Conservation (phyloP, 768 basidiomycete genomes). For the Heimioporus sp. region DNA sequence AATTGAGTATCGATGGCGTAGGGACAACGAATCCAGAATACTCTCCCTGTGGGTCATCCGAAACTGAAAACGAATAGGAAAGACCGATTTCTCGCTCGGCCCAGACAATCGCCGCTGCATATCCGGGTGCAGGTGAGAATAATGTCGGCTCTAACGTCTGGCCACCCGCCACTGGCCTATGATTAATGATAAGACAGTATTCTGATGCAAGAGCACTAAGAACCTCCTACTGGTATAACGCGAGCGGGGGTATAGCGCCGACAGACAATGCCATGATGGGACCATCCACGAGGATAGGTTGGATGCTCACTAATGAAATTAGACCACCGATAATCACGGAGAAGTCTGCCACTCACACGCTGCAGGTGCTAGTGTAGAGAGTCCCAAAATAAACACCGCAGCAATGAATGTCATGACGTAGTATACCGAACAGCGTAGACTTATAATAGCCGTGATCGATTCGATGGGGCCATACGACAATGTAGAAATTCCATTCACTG, state of each 20-base stretch:
- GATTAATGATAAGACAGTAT: not conserved
- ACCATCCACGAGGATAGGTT: slow-evolving; percentile 12
- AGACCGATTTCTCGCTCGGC: slow-evolving; percentile 14
- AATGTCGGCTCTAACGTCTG: not conserved
- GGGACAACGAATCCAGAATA: slow-evolving; percentile 11
- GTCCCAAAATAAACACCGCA: slow-evolving; percentile 2
- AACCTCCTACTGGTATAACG: slow-evolving; percentile 10
- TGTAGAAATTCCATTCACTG: slow-evolving; percentile 15
- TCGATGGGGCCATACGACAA: slow-evolving; percentile 8
- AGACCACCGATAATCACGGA: not conserved
- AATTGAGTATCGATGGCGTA: slow-evolving; percentile 7
- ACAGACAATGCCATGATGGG: slow-evolving; percentile 11
- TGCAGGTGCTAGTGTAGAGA: slow-evolving; percentile 8
- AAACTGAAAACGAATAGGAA: slow-evolving; percentile 11
- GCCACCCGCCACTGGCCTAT: slow-evolving; percentile 8
- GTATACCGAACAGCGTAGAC: slow-evolving; percentile 6
- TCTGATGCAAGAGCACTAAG: not conserved
- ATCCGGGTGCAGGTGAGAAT: slow-evolving; percentile 10
- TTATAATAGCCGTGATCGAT: not conserved
- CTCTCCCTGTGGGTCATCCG: slow-evolving; percentile 7
- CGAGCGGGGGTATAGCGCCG: slow-evolving; percentile 13
- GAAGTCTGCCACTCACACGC: slow-evolving; percentile 9
- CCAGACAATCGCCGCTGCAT: slow-evolving; percentile 13
- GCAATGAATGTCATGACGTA: slow-evolving; percentile 8
- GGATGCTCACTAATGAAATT: slow-evolving; percentile 8